Evolutionary conservation across 208 protist genomes (phyloP), one percentile per base, ranked within the genome.

Genomic region (Trypanosoma boissoni): DNA sequence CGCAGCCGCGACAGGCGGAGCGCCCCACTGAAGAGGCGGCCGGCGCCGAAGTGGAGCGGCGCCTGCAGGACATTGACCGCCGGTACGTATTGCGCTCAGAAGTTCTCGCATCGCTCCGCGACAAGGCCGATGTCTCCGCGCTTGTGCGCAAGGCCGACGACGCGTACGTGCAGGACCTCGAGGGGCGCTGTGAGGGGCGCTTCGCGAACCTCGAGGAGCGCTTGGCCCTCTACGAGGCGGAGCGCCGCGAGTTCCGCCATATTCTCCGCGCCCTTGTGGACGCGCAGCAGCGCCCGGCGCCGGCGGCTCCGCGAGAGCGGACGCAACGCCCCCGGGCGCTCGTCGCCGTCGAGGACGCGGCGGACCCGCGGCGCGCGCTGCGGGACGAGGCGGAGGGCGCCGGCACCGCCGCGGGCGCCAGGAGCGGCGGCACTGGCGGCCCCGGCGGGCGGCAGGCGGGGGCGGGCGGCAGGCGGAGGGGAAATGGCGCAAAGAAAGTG

Each of bases 131-230:
- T 60, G 56, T 55, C 9, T 41, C 85, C 1, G 45, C 77, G 31
- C 48, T 88, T 8, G 74, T 74, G 2, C 56, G 74, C 2, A 90
- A 86, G 58, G 78, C 72, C 2, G 82, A 86, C 48, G 78, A 68
- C 12, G 68, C 77, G n/a, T 68, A 72, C 18, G 76, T 89, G 21
- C 61, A 51, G 5, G 64, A 78, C 1, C 53, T 93, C 24, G 82
- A 89, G 62, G 23, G 56, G 42, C 68, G 67, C 1, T 57, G 89
- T 10, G 48, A 72, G n/a, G 66, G 74, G 37, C 78, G 79, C 21
- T 77, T 72, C 34, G 72, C 63, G n/a, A 72, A 91, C 16, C 41
- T 94, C 0, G 81, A 91, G 57, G 87, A 94, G 61, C 77, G 87
- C 3, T 64, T 88, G 45, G 68, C 79, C n/a, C 78, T 79, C 34